Evolutionary conservation across 192 early-diverging fungal genomes (phyloP), one percentile per base, ranked within the genome.

Genomic region (Gamsiella multidivaricata): DNA sequence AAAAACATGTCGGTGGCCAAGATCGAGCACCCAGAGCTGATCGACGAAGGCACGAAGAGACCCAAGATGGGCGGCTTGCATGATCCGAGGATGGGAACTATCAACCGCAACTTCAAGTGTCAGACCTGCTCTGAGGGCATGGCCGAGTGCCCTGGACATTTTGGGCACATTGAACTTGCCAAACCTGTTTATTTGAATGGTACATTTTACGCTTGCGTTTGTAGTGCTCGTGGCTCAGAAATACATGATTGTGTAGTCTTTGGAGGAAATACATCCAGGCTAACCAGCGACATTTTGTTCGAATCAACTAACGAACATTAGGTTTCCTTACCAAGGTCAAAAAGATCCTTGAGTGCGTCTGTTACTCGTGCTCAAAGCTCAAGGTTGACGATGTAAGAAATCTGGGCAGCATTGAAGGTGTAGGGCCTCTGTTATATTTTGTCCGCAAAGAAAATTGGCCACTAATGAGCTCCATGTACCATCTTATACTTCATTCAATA

Each of bases 101-200:
- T 97, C 65, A 96, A 99, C 80, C 91, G 95, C 61, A 96, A 96
- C 75, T 96, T 95, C 87, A 96, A 94, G 83, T 99, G 97, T 79
- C 91, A 92, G 63, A 98, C 97, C 10, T 99, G 97, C 82, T 91
- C 91, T 54, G 94, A 96, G 70, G 93, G 91, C 72, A 97, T 96
- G 95, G 88, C 89, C 18, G 93, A 95, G 70, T 99, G 97, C 79
- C 95, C 95, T 46, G 96, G 97, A 52, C 97, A 99, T 81, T 99
- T 99, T 89, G 97, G 94, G 14, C 93, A 97, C 73, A 95, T 99
- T 81, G 94, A 97, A 62, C 89, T 99, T 8, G 94, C 94, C 34
- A 94, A 92, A 81, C 97, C 97, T 26, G 96, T 98, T 9, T 97
- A 92, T 86, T 96, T 98, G 69, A 87, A 93, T 70, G 96, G 93